Base-by-base conservation (phyloP, 805 yeast species). In the Hanseniaspora hatyaiensis region DNA sequence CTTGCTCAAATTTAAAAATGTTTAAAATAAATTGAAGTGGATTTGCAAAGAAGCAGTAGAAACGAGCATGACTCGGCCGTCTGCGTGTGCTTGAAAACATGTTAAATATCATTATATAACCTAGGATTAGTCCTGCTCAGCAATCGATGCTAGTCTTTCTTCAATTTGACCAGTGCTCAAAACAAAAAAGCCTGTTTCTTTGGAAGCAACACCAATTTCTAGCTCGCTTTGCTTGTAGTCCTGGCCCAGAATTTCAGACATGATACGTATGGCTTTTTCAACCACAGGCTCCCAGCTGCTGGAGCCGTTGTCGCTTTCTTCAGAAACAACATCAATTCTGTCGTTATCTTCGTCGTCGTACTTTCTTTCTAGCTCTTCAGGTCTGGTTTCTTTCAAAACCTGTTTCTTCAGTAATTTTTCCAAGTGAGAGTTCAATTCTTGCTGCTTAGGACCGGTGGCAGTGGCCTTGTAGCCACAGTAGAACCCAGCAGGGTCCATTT, bases 401-500 rank as follows among this genome's bases (percentile, higher is more conserved):
- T 73, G 76, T 63, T 77, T 77, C 71, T 92, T 92, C 65, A 79
- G 82, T 60, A 81, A 82, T 71, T 89, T 89, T 63, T 92, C 96
- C 59, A 92, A 72, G 55, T 81, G 78, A 39, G 94, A 86, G 52
- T 80, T 78, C 37, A 94, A 85, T 66, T 92, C 97, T 64, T 88
- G 96, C 68, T 88, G 96, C 66, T 89, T 92, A 47, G 96, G 96
- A 3, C 98, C 98, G 3, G 96, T 83, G 8, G 96, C 79, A 26
- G 87, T 80, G 2, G 97, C 97, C 66, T 82, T 82, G 53, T 83
- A 84, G 24, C 95, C 92, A 48, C 84, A 80, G 61, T 70, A 92
- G 66, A 89, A 89, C 6, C 98, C 98, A 3, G 98, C 97, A 15
- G 98, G 98, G 65, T 92, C 98, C 55, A 92, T 80, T 69, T 89